These are phyloP conservation scores for Cronartium quercuum DNA, from an alignment of 1,284 basidiomycete genomes.

Conservation along the genomic window DNA sequence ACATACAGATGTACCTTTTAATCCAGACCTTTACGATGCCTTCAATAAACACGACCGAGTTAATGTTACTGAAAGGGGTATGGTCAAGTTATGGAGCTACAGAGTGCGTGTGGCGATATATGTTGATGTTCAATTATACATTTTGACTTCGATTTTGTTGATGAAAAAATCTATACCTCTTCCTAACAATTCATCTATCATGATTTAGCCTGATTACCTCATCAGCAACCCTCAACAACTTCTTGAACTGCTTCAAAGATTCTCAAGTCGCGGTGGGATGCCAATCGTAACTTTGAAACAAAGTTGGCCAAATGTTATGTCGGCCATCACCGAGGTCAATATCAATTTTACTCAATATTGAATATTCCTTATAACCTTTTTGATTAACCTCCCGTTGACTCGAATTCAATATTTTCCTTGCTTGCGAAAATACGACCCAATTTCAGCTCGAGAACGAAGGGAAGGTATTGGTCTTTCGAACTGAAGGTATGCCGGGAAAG, in stretches of 20 bases:
- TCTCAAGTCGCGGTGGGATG: slow-evolving; percentile 27
- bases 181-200: background rate
- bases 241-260: slow-evolving; percentile 9
- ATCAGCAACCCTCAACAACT: slow-evolving; percentile 32
- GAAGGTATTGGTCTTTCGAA: slow-evolving; percentile 23
- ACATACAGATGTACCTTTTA: slow-evolving; percentile 36
- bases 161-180: background rate
- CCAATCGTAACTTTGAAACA: slow-evolving; percentile 23
- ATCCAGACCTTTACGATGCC: slow-evolving; percentile 28
- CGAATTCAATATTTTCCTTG: background rate
- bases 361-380: background rate
- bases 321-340: slow-evolving; percentile 21
- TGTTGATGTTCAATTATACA: background rate
- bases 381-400: background rate
- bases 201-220: slow-evolving; percentile 23
- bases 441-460: slow-evolving; percentile 37
- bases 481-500: slow-evolving; percentile 17
- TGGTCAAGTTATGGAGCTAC: slow-evolving; percentile 29
- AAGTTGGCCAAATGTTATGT: slow-evolving; percentile 30
- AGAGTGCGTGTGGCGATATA: background rate
- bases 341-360: background rate
- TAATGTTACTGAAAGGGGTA: slow-evolving; percentile 27
- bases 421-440: background rate
- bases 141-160: background rate
- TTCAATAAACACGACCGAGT: slow-evolving; percentile 35